phyloP scores from a whole-genome alignment of 2,329 filamentous ascomycete species.

The Grosmannia penicillata region DNA sequence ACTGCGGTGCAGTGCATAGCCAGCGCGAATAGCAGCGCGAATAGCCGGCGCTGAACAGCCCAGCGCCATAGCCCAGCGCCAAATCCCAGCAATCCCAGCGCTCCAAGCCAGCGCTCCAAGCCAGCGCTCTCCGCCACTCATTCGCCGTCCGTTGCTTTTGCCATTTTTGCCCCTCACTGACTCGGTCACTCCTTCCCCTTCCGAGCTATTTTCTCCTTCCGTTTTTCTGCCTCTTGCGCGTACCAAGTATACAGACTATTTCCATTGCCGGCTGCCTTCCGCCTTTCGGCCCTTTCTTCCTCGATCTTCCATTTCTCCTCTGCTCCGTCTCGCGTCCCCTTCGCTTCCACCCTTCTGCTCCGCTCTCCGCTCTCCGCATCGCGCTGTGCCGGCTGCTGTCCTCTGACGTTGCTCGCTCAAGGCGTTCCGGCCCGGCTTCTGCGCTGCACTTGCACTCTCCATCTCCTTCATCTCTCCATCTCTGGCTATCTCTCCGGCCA shows the following conservation, averaged over 20 bases:
- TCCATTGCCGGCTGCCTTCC: neutral
- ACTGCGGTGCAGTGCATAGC: no score
- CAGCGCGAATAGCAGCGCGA: no score
- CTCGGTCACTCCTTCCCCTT: slow-evolving; percentile 8
- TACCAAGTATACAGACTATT: no score
- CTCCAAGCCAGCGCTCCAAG: no score
- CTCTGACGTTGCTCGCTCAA: neutral
- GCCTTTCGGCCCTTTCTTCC: neutral
- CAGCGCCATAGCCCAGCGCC: no score
- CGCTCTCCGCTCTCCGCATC: neutral
- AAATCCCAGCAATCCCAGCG: no score
- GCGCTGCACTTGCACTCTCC: neutral
- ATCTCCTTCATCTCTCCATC: neutral
- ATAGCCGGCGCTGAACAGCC: no score
- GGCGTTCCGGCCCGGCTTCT: neutral
- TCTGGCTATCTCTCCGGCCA: neutral
- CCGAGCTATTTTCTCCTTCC: slow-evolving; percentile 7
- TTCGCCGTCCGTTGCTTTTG: slow-evolving; percentile 6
- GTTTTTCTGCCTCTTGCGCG: neutral
- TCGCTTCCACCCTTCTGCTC: neutral
- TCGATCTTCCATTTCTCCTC: neutral
- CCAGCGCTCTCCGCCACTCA: slow-evolving; percentile 3
- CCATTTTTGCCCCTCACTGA: slow-evolving; percentile 9
- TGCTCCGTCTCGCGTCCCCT: neutral
- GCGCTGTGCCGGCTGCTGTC: neutral